A percentile compares a stretch with the other conserved stretches of the same genome.
Conservation (phyloP, 1,139 yeast species). For the Groenewaldozyma sp. region DNA sequence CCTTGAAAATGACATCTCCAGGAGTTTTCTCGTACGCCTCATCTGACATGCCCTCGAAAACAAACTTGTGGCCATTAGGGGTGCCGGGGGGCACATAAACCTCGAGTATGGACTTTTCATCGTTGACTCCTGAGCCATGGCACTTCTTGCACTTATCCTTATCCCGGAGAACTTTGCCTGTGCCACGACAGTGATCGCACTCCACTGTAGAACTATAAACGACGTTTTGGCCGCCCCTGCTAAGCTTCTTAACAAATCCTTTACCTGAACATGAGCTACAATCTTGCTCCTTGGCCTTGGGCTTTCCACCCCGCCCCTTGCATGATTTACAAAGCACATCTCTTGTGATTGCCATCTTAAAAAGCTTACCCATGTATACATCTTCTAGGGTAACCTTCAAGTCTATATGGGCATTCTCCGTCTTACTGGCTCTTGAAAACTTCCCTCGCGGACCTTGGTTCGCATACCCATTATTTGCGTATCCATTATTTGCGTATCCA, state of each 20-base stretch:
- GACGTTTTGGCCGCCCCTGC: conserved; percentile 69
- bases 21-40: conserved; percentile 57
- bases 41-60: conserved; percentile 65
- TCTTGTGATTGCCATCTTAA: conserved; percentile 67
- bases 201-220: conserved; percentile 53
- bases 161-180: conserved; percentile 50
- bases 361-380: conserved; percentile 68
- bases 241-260: conserved; percentile 53
- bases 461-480: conserved; percentile 12
- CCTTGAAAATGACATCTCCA: conserved; percentile 67
- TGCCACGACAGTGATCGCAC: conserved; percentile 67
- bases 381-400: conserved; percentile 66
- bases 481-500: conserved; percentile 13
- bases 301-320: conserved; percentile 63
- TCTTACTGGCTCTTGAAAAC: conserved; percentile 23
- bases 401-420: conserved; percentile 60
- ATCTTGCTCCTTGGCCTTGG: conserved; percentile 43
- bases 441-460: conserved; percentile 12
- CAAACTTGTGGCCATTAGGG: conserved; percentile 47
- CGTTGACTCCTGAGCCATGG: conserved; percentile 50
- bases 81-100: conserved; percentile 73
- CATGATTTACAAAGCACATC: conserved; percentile 64
- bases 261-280: conserved; percentile 70
- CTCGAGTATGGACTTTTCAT: conserved; percentile 67
- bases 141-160: conserved; percentile 78